These are phyloP conservation scores for Monsonia emarginata DNA, from an alignment of 441 rosid genomes.

Conservation along the genomic window DNA sequence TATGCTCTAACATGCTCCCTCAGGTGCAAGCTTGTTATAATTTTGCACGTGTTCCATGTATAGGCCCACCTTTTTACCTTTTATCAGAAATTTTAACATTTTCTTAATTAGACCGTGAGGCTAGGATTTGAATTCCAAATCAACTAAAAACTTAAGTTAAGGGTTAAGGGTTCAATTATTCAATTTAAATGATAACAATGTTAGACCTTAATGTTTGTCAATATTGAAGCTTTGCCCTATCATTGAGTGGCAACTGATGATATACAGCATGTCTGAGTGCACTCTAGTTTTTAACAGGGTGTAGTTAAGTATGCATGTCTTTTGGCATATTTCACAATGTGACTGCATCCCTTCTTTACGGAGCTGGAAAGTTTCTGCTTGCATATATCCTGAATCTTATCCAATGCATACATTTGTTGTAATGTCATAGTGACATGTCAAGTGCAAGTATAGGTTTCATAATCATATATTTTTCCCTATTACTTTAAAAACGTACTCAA, in stretches of 20 bases:
- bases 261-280: neutral
- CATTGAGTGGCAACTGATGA: neutral
- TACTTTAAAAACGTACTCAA: neutral
- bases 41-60: neutral
- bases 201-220: neutral
- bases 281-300: neutral
- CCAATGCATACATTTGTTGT: too few relatives aligned
- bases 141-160: too few relatives aligned
- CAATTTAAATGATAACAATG: neutral
- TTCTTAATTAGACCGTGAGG: neutral
- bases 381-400: neutral
- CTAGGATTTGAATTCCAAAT: neutral
- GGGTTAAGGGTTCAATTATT: too few relatives aligned
- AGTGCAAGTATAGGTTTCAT: neutral
- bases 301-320: neutral
- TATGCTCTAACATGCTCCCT: neutral
- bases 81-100: neutral
- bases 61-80: neutral
- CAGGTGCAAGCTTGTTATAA: neutral
- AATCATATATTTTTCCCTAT: neutral
- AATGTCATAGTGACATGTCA: neutral
- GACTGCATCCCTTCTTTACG: neutral
- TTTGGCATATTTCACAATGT: neutral
- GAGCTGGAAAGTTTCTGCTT: neutral
- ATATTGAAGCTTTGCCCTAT: neutral